Conservation (phyloP, 441 rosid genomes). For the Hura crepitans region DNA sequence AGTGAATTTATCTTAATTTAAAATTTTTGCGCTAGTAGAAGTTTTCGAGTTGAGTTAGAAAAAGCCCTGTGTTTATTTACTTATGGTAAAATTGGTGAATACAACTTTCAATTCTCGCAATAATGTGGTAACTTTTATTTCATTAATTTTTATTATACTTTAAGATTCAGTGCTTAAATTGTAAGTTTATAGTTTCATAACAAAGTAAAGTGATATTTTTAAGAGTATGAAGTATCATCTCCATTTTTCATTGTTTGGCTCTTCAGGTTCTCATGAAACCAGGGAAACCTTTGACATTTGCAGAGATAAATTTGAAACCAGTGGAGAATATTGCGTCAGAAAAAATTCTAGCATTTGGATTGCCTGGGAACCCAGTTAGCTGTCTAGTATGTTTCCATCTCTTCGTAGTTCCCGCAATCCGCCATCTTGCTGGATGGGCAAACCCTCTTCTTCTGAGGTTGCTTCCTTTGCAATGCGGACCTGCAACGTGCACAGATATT, state of each 20-base stretch:
- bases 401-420: slow-evolving; percentile 78
- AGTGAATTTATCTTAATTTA: too few species aligned
- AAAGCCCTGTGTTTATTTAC: too few species aligned
- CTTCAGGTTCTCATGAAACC: slow-evolving; percentile 89
- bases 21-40: neutral
- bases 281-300: slow-evolving; percentile 91
- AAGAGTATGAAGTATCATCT: slow-evolving; percentile 18
- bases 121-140: neutral
- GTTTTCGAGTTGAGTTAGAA: too few species aligned
- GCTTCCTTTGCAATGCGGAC: slow-evolving; percentile 4
- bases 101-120: neutral
- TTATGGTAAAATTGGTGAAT: too few species aligned
- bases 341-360: slow-evolving; percentile 82
- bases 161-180: slow-evolving; percentile 4
- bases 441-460: slow-evolving; percentile 74
- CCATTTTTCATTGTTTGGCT: slow-evolving; percentile 20
- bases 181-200: neutral
- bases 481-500: slow-evolving; percentile 13
- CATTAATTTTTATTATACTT: neutral
- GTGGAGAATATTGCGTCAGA: slow-evolving; percentile 29
- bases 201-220: neutral
- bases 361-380: slow-evolving; percentile 98
- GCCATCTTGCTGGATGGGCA: slow-evolving; percentile 78
- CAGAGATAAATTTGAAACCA: slow-evolving; percentile 49
- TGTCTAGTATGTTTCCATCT: slow-evolving; percentile 85